Percentiles rank a stretch among this genome's conserved stretches.
These are phyloP conservation scores for Sporothrix brasiliensis DNA, from an alignment of 2,329 filamentous ascomycete species.

Conservation along the genomic window DNA sequence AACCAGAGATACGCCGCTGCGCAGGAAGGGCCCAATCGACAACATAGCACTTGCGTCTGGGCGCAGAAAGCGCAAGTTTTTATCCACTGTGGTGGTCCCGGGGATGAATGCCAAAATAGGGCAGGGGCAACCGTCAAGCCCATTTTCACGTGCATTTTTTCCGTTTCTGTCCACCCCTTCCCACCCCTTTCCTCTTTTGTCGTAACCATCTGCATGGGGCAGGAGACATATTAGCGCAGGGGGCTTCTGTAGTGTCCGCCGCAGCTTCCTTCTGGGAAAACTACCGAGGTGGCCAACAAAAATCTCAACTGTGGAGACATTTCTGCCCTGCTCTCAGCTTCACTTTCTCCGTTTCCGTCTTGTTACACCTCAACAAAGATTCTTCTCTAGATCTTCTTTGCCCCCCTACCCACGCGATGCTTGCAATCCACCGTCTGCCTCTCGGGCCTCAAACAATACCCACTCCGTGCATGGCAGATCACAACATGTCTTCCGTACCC, in stretches of 20 bases:
- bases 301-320: slow-evolving; percentile 5
- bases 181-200: background rate
- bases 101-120: slow-evolving; percentile 18
- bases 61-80: slow-evolving; percentile 9
- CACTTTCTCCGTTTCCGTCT: slow-evolving; percentile 23
- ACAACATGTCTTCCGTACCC: background rate
- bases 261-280: slow-evolving; percentile 1
- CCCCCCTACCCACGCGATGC: background rate
- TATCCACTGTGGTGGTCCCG: slow-evolving; percentile 7
- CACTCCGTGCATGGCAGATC: background rate
- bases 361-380: background rate
- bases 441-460: background rate
- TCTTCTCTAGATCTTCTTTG: background rate
- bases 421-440: background rate
- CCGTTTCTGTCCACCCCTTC: background rate
- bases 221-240: background rate
- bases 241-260: slow-evolving; percentile 7
- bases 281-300: slow-evolving; percentile 32
- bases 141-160: slow-evolving; percentile 28
- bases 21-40: slow-evolving; percentile 21
- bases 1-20: slow-evolving; percentile 21
- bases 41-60: slow-evolving; percentile 7
- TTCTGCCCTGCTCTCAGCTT: background rate
- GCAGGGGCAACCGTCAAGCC: slow-evolving; percentile 19
- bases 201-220: slow-evolving; percentile 20